Conservation (phyloP, 2,329 filamentous ascomycete species). For the Plectosphaerella plurivora region DNA sequence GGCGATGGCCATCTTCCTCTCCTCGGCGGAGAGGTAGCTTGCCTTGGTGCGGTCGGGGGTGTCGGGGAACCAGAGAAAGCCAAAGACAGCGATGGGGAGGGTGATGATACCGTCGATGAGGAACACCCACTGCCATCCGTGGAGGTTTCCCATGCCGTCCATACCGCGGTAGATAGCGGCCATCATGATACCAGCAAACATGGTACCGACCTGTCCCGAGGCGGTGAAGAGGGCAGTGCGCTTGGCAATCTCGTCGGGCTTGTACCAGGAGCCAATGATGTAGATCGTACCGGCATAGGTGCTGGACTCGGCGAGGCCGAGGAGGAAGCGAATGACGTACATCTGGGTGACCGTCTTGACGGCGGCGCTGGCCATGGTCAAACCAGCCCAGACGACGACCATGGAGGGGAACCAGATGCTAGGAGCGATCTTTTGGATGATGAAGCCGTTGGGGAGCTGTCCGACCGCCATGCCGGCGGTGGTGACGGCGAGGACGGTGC, state of each 20-base stretch:
- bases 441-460: constrained; percentile 38
- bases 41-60: constrained; percentile 35
- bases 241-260: constrained; percentile 55
- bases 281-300: constrained; percentile 37
- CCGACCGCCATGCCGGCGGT: constrained; percentile 23
- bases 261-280: constrained; percentile 53
- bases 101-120: constrained; percentile 42
- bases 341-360: constrained; percentile 21
- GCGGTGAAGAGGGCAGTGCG: constrained; percentile 59
- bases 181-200: constrained; percentile 55
- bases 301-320: constrained; percentile 31
- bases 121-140: constrained; percentile 47
- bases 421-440: constrained; percentile 43
- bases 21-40: constrained; percentile 7
- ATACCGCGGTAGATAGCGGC: constrained; percentile 33
- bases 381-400: constrained; percentile 41
- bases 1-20: constrained; percentile 35
- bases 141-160: constrained; percentile 37
- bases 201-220: constrained; percentile 54
- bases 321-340: constrained; percentile 34
- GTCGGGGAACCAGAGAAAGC: constrained; percentile 45
- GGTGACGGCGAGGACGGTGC: constrained; percentile 48
- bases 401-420: constrained; percentile 43
- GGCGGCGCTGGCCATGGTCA: constrained; percentile 30
- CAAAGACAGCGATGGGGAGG: constrained; percentile 46